These are phyloP conservation scores for Cladobotryum protrusum DNA, from an alignment of 2,329 filamentous ascomycete species.

Conservation along the genomic window DNA sequence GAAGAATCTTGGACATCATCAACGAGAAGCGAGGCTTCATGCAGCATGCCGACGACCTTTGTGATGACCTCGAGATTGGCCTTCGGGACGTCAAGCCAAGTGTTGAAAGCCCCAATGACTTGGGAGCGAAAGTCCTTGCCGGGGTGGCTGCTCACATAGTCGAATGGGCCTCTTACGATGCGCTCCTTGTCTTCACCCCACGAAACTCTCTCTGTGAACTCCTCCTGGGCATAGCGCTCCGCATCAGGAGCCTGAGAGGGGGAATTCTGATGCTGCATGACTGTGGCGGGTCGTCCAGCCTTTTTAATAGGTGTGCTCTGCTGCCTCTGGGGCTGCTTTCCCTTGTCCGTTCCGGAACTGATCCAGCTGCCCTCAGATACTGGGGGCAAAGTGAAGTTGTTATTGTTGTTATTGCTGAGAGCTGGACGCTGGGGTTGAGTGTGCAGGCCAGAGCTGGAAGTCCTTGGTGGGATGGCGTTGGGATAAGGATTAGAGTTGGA, in stretches of 20 bases:
- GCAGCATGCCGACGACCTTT: constrained; percentile 75
- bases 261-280: constrained; percentile 28
- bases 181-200: constrained; percentile 74
- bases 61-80: constrained; percentile 69
- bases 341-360: constrained; percentile 15
- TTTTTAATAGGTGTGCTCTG: constrained; percentile 4
- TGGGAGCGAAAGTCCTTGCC: constrained; percentile 81
- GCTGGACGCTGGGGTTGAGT: constrained; percentile 18
- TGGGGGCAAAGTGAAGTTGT: constrained; percentile 35
- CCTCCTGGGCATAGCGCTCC: constrained; percentile 47
- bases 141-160: constrained; percentile 72
- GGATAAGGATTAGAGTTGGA: constrained; percentile 31
- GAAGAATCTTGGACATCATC: constrained; percentile 87
- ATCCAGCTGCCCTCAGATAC: constrained; percentile 60
- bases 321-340: constrained; percentile 17
- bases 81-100: constrained; percentile 68
- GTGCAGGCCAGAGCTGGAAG: constrained; percentile 45
- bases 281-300: constrained; percentile 14
- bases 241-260: constrained; percentile 40
- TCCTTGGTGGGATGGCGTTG: constrained; percentile 65
- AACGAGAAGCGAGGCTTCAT: constrained; percentile 75
- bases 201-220: constrained; percentile 45
- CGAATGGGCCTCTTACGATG: constrained; percentile 70
- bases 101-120: constrained; percentile 75
- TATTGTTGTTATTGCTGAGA: constrained; percentile 5